Evolutionary conservation across 495 filamentous ascomycete genomes (phyloP), one percentile per base, ranked within the genome.

Genomic region (Sabuloglossum arenarium): DNA sequence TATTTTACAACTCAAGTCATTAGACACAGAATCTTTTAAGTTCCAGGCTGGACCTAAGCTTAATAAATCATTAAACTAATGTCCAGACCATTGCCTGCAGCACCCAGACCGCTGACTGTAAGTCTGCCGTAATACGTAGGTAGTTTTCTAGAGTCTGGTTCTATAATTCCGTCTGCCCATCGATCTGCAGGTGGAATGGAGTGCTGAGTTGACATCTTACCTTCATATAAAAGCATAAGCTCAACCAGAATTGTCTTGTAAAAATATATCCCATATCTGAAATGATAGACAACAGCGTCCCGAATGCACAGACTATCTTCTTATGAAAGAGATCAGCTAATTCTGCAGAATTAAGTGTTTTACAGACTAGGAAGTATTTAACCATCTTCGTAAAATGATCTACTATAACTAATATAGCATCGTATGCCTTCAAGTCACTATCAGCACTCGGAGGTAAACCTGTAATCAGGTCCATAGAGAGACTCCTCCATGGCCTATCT

Each of bases 391-490:
- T 59, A 51, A n/a, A 58, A 9, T 28, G 27, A 32, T 59, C 58
- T 21, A 59, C 55, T 10, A 59, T 42, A 5, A 59, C 58, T 32
- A 58, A 24, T 10, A 59, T 59, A 2, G 28, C 25, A 31, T 59
- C 56, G 37, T 58, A 54, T 24, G 34, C 32, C 14, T 46, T 29
- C 32, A 6, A 21, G 29, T 31, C 21, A 24, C 24, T 21, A 29
- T 45, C 34, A 2, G 9, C 4, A 14, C 42, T 49, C 25, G 23
- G 43, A 6, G 53, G 55, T 27, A 64, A 21, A 19, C 31, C 14
- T 21, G 47, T 57, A 43, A 64, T 56, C 25, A 64, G 55, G 52
- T 63, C 42, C 16, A 64, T 52, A n/a, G 55, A 45, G 1, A 64
- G 34, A 23, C 52, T 34, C 14, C 50, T n/a, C 59, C 52, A 64